A percentile compares a stretch with the other conserved stretches of the same genome.
These are phyloP conservation scores for Penicillium sclerotiorum DNA, from an alignment of 2,329 filamentous ascomycete species.

Conservation along the genomic window DNA sequence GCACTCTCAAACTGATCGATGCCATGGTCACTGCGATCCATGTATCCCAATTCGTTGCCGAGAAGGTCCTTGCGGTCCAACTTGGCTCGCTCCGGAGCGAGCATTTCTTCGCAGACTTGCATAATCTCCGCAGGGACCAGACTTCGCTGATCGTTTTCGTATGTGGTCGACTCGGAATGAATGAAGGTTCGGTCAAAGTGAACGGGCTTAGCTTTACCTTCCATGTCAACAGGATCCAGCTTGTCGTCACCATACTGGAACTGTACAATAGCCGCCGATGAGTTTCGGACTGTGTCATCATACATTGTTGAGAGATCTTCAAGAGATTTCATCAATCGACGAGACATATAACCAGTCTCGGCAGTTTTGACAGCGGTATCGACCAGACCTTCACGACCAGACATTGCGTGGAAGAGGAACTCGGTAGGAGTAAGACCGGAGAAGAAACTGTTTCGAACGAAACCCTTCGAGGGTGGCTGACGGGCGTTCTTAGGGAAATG, in stretches of 20 bases:
- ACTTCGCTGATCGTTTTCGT: conserved; percentile 73
- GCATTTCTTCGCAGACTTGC: conserved; percentile 65
- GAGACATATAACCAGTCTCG: conserved; percentile 98
- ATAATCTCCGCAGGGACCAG: conserved; percentile 75
- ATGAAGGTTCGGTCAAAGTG: conserved; percentile 90
- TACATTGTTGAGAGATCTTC: conserved; percentile 94
- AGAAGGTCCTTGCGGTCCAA: conserved; percentile 65
- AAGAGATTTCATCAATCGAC: conserved; percentile 94
- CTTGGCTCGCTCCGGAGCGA: conserved; percentile 69
- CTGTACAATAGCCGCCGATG: conserved; percentile 84
- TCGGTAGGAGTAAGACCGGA: conserved; percentile 86
- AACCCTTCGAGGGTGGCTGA: conserved; percentile 92
- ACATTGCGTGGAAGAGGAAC: conserved; percentile 98
- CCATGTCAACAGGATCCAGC: conserved; percentile 96
- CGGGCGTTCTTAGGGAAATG: conserved; percentile 94
- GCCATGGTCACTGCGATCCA: conserved; percentile 67
- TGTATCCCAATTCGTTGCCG: conserved; percentile 66
- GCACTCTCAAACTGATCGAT: conserved; percentile 80
- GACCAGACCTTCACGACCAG: conserved; percentile 95
- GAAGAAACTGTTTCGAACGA: conserved; percentile 97
- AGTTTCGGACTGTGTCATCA: conserved; percentile 92
- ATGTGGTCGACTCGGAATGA: conserved; percentile 74
- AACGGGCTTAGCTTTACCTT: conserved; percentile 88
- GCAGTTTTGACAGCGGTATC: conserved; percentile 99
- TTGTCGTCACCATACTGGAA: conserved; percentile 98